Percentiles rank a stretch among this genome's conserved stretches.
Evolutionary conservation across 1,139 yeast genomes (phyloP).

Genomic region (Suhomyces bolitotheri): DNA sequence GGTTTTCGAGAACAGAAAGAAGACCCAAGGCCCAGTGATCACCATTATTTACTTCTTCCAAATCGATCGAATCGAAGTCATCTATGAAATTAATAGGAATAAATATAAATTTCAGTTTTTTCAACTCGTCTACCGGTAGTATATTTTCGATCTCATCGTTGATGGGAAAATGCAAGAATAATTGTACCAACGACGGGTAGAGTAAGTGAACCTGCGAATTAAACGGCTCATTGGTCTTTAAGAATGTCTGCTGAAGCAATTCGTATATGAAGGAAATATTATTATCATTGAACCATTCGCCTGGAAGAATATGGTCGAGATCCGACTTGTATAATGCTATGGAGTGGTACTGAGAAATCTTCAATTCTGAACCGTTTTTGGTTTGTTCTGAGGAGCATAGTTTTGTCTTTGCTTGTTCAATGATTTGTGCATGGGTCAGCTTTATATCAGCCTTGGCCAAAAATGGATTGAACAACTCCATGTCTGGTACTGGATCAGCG

Average conservation of each 20-base stretch:
- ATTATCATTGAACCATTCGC: conserved; percentile 76
- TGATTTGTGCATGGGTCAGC: conserved; percentile 10
- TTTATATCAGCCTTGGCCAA: conserved; percentile 27
- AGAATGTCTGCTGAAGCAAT: conserved; percentile 33
- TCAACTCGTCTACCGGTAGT: conserved; percentile 36
- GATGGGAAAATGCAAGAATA: conserved; percentile 39
- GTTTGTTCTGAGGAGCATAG: conserved; percentile 10
- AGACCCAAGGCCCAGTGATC: conserved; percentile 49
- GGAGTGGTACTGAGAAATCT: conserved; percentile 41
- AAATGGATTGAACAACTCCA: conserved; percentile 21
- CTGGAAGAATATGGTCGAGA: conserved; percentile 42
- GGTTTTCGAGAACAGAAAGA: conserved; percentile 31
- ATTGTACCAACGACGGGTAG: conserved; percentile 42
- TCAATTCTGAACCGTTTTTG: conserved; percentile 21
- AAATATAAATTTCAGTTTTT: conserved; percentile 36
- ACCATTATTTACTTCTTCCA: conserved; percentile 39
- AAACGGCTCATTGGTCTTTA: conserved; percentile 12
- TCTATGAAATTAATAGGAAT: conserved; percentile 44
- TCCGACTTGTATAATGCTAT: conserved; percentile 43
- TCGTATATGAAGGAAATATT: conserved; percentile 66
- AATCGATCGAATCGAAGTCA: conserved; percentile 26
- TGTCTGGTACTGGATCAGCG: not conserved
- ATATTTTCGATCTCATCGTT: conserved; percentile 27
- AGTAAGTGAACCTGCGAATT: conserved; percentile 34
- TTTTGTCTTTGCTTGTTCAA: conserved; percentile 4